Evolutionary conservation across 2,329 filamentous ascomycete genomes (phyloP), one percentile per base, ranked within the genome.

Genomic region (Colletotrichum musae): DNA sequence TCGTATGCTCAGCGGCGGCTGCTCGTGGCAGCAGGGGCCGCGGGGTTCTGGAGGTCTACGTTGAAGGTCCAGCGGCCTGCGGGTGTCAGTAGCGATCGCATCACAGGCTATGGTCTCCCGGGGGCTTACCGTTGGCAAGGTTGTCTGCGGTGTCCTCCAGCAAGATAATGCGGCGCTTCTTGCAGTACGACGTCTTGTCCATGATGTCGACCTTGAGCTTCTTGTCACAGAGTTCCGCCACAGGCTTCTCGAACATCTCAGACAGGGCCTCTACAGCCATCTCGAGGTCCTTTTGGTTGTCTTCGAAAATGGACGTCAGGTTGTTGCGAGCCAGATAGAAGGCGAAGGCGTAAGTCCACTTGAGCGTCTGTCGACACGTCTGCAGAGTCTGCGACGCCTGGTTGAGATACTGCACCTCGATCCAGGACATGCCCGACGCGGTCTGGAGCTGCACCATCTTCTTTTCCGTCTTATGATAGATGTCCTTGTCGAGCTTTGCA

Each of bases 211-310:
- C 94, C 84, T 98, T 98, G 69, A 98, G 86, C 80, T 97, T 97
- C n/a, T 94, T 79, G 53, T 92, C 89, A 4, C 94, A 89, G 18
- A 99, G 85, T 75, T 98, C 94, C 48, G 90, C 84, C n/a, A 95
- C 94, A 0, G 95, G 94, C 84, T 97, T 98, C 86, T 99, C 96
- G 74, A 99, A 99, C 94, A 99, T 97, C 81, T 97, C 95, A n/a
- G 94, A 97, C 72, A 99, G 83, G 66, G 93, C 95, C 83, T 99
- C 96, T 1, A 98, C 96, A 0, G 96, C 95, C 90, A 99, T 93
- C 81, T 99, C 96, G 26, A 99, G 84, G 78, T 99, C 96, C 80
- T 97, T 97, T 77, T 99, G 96, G 79, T 99, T 99, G 80, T 98
- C 95, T 80, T 99, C 96, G 70, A 99, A 99, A 62, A 99, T 98